Evolutionary conservation across 768 basidiomycete genomes (phyloP), one percentile per base, ranked within the genome.

Genomic region (Phanerochaete sordida): DNA sequence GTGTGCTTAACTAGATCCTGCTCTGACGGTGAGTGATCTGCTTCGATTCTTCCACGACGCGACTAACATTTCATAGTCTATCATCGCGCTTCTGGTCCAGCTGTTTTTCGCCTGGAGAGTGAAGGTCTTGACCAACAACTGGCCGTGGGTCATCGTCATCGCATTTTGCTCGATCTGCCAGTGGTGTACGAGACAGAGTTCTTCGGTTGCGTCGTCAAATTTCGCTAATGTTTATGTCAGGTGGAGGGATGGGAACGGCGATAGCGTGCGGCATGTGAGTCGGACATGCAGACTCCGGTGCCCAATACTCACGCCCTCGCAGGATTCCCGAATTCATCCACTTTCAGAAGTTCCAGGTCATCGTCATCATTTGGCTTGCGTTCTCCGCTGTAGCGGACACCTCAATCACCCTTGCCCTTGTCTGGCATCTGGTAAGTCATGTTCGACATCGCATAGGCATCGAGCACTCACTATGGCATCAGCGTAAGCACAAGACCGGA

Each of bases 51-150:
- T 8, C 23, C 3, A 43, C 24, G 12, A 3, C 15, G 26, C 35
- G 52, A 37, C 24, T 26, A 21, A 23, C 8, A 26, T 35, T 19
- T 5, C 19, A 19, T 62, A 82, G 81, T 80, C 75, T 4, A 73
- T 82, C 56, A 78, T 79, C 31, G 78, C 77, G 1, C 61, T 72
- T 5, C 63, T 75, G 13, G 80, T 81, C 6, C 81, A 83, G 55
- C 59, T 77, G 4, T 84, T 83, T 64, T 81, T 80, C 48, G 77
- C 78, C 5, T 77, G 76, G 75, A 69, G 77, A 24, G 74, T 78
- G 21, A 74, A 70, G 26, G 64, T 76, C 13, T 62, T 79, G 52
- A 75, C 71, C 6, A 64, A 60, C 47, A 75, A 72, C 55, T 62
- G 43, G 2, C 51, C 66, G n/a, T 45, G 72, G 8, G 71, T 71